Percentiles rank a stretch among this genome's conserved stretches.
phyloP scores from a whole-genome alignment of 345 rosid species.

The Hypericum androsaemum region DNA sequence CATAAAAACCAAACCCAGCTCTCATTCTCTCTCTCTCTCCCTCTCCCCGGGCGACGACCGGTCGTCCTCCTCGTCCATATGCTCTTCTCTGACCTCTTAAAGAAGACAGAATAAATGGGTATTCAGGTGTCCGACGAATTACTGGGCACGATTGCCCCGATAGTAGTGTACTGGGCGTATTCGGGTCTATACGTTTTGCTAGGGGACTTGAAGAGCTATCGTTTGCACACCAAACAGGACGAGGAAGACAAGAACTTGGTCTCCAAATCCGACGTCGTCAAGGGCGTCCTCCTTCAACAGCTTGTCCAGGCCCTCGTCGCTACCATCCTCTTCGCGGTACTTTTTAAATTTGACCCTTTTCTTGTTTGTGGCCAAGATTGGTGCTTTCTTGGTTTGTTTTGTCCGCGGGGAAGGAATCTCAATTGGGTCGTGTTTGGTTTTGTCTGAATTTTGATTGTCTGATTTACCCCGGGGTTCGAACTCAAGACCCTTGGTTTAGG shows the following conservation, averaged over 20 bases:
- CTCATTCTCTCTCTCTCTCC: too few relatives aligned
- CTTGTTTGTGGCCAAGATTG: not conserved
- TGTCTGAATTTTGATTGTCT: too few relatives aligned
- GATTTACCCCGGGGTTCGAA: too few relatives aligned
- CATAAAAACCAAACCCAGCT: too few relatives aligned
- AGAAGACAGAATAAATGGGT: slow-evolving; percentile 23
- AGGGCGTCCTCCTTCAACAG: slow-evolving; percentile 82
- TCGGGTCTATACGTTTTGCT: slow-evolving; percentile 57
- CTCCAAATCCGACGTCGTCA: slow-evolving; percentile 55
- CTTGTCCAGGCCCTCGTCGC: slow-evolving; percentile 73
- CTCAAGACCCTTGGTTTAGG: too few relatives aligned
- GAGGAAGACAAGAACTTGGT: slow-evolving; percentile 78
- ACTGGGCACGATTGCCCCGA: slow-evolving; percentile 67
- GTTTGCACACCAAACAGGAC: slow-evolving; percentile 69
- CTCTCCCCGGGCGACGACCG: too few relatives aligned
- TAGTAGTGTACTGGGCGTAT: slow-evolving; percentile 71
- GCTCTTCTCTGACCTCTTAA: too few relatives aligned
- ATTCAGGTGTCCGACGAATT: slow-evolving; percentile 63
- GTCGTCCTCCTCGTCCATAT: too few relatives aligned
- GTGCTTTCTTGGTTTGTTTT: not conserved
- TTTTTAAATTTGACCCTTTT: not conserved
- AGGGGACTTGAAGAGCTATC: slow-evolving; percentile 46
- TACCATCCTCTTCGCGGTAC: slow-evolving; percentile 57
- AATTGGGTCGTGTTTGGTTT: too few relatives aligned
- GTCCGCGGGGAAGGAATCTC: not conserved